phyloP scores from a whole-genome alignment of 768 basidiomycete species.

The Udeniomyces megalosporus region DNA sequence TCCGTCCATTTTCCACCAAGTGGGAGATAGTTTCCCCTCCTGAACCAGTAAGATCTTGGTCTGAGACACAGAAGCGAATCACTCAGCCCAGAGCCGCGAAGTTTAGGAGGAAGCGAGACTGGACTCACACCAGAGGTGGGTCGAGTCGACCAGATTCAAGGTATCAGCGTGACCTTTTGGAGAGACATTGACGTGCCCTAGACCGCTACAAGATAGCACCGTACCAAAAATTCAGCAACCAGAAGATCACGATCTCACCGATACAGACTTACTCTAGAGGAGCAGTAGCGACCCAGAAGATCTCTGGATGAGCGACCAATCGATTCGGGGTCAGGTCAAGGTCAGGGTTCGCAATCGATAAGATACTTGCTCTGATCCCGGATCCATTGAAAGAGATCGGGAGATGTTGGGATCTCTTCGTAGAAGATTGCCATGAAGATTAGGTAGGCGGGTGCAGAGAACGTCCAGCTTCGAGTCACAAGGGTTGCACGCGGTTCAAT shows the following conservation, averaged over 20 bases:
- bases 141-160: not conserved
- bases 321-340: not conserved
- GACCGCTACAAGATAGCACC: not conserved
- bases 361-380: not conserved
- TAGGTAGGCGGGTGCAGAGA: not conserved
- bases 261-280: not conserved
- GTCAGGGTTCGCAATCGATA: too few relatives aligned
- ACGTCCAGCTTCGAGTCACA: too few relatives aligned
- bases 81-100: not conserved
- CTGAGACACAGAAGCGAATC: not conserved
- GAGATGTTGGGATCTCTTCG: not conserved
- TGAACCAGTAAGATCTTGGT: constrained; percentile 10
- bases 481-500: too few relatives aligned
- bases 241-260: not conserved
- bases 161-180: constrained; percentile 8
- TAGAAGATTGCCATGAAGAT: constrained; percentile 1
- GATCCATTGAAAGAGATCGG: not conserved
- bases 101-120: not conserved
- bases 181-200: constrained; percentile 4
- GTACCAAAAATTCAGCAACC: not conserved
- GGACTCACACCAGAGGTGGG: constrained; percentile 3
- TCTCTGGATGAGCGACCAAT: not conserved
- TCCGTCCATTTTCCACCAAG: constrained; percentile 18
- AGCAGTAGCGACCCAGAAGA: constrained; percentile 9
- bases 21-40: constrained; percentile 20